Percentiles rank a stretch among this genome's conserved stretches.
Conservation (phyloP, 768 basidiomycete species). For the Tephrocybe sp. region DNA sequence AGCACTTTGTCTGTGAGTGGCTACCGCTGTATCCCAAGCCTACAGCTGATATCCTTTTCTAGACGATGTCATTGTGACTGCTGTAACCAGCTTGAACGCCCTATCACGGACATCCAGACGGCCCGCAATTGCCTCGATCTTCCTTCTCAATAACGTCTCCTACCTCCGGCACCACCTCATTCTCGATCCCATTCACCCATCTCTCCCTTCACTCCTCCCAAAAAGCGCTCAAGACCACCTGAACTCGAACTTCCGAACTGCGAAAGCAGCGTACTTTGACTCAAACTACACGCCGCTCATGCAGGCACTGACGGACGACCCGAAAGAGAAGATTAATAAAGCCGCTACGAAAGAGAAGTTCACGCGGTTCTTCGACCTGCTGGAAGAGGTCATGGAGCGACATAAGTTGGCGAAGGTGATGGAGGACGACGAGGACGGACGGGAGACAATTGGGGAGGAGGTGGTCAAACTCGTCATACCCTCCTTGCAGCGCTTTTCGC, state of each 20-base stretch:
- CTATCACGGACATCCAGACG: constrained; percentile 62
- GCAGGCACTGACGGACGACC: constrained; percentile 63
- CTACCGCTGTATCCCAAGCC: neutral
- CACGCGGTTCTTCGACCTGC: constrained; percentile 75
- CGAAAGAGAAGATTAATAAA: constrained; percentile 58
- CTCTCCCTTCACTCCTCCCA: constrained; percentile 53
- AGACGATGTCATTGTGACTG: constrained; percentile 78
- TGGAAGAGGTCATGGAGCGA: constrained; percentile 79
- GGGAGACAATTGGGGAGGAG: constrained; percentile 66
- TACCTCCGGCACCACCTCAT: constrained; percentile 66
- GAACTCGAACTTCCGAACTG: constrained; percentile 71
- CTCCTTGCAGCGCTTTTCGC: constrained; percentile 68
- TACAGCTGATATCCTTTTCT: neutral
- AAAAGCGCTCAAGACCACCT: constrained; percentile 61
- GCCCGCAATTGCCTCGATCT: constrained; percentile 70
- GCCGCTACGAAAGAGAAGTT: constrained; percentile 79
- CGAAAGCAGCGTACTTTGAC: constrained; percentile 84
- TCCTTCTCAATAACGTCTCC: constrained; percentile 78
- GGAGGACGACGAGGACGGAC: constrained; percentile 66
- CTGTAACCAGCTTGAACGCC: constrained; percentile 57
- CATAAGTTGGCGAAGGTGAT: constrained; percentile 69
- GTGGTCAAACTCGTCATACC: constrained; percentile 77
- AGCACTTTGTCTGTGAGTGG: constrained; percentile 73
- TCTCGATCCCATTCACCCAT: constrained; percentile 45
- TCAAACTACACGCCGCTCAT: constrained; percentile 79